Base-by-base conservation (phyloP, 495 filamentous ascomycete genomes). In the Lasiosphaeris hirsuta region DNA sequence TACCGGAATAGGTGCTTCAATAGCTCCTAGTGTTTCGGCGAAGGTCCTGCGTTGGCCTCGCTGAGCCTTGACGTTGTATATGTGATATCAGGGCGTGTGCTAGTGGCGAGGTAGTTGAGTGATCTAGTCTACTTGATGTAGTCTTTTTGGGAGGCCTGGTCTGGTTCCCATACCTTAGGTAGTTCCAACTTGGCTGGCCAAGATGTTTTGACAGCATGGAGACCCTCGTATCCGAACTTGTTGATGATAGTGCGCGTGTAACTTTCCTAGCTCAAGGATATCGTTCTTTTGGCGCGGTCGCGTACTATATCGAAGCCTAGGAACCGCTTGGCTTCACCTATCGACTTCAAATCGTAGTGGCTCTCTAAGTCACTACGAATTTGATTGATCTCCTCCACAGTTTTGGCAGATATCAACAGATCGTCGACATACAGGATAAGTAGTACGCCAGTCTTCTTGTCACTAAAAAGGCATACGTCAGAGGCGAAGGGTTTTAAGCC, bases 111-210 rank as follows among this genome's bases (percentile, higher is more conserved):
- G 9, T 44, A 56, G 19, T 56, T 56, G 0, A 46, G 33, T 5
- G 23, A 47, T 41, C 53, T 19, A n/a, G 42, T 56, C 13, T 43
- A 38, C 30, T 56, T 56, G 30, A 56, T 43, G 14, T 56, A 56
- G n/a, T 11, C n/a, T 14, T 56, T 56, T 30, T 2, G 2, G 5
- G 23, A 30, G 14, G n/a, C 1, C 17, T 46, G 13, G 9, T 46
- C 43, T 10, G 41, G 47, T 15, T 51, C n/a, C 46, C 17, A 52
- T 3, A 10, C 35, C 17, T 23, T 23, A 6, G 34, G 51, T 2
- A 54, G 38, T 30, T 56, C 35, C 1, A 58, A 39, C 0, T 49
- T 37, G 1, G 14, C 8, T 3, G 13, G 47, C 55, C 11, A 58
- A 4, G 23, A 48, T 0, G 49, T 58, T 58, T 7, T 42, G 3